Evolutionary conservation across 2,329 filamentous ascomycete genomes (phyloP), one percentile per base, ranked within the genome.

Genomic region (Aspergillus felis): DNA sequence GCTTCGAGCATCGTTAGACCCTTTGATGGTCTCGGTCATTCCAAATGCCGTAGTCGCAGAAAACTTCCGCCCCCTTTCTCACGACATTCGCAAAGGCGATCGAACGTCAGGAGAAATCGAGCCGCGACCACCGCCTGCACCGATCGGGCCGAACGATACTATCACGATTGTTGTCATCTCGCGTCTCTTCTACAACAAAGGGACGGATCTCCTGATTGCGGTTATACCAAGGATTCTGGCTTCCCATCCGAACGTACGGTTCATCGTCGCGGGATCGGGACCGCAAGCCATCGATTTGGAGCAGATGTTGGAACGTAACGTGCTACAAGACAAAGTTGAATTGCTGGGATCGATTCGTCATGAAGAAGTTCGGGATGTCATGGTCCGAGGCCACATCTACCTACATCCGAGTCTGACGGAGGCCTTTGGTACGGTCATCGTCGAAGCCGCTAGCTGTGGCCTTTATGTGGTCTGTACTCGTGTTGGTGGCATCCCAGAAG

Each of bases 81-180:
- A 81, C 62, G 71, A 77, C 5, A 72, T 76, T 64, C 81, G 70
- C 66, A 61, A 76, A 8, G 58, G 61, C 8, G 68, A 70, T 57
- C 63, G 68, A 25, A 48, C 62, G 8, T 58, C 64, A 17, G 58
- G 55, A 42, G 61, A 63, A 56, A 57, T 64, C 22, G 71, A 77
- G 48, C 61, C 68, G 10, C 80, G 81, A 5, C 77, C 82, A 9
- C 82, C 86, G 0, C 85, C 86, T 3, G 87, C 87, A 54, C 86
- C 85, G 6, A 82, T 96, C 2, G 89, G 90, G 0, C 90, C 92
- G 0, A 83, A 91, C 62, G 93, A 97, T 66, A 89, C 87, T 10
- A 93, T 99, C 67, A 97, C 92, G 7, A 97, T 99, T 57, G 91
- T 99, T 1, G 93, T 99, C 22, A 96, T 99, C 61, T 97, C 92